Evolutionary conservation across 2,329 filamentous ascomycete genomes (phyloP).

Genomic region (Colletotrichum paranaense): DNA sequence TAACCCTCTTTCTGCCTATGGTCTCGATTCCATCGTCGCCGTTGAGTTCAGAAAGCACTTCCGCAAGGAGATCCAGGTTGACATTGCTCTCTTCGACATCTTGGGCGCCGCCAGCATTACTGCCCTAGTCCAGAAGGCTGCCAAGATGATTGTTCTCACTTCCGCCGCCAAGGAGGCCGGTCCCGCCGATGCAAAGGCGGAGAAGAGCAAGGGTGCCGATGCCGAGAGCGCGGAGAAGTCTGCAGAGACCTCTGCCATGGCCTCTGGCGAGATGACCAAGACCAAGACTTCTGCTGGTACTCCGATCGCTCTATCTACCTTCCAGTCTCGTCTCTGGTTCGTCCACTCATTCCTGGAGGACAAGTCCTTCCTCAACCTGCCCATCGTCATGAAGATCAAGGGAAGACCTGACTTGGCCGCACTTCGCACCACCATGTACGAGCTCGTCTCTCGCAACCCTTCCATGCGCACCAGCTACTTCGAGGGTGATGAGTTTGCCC

Average conservation of each 20-base stretch:
- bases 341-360: slow-evolving; percentile 41
- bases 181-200: slow-evolving; percentile 28
- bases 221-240: slow-evolving; percentile 27
- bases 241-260: slow-evolving; percentile 37
- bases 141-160: slow-evolving; percentile 37
- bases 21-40: slow-evolving; percentile 24
- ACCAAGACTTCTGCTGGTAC: slow-evolving; percentile 25
- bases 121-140: slow-evolving; percentile 38
- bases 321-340: slow-evolving; percentile 42
- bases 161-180: slow-evolving; percentile 32
- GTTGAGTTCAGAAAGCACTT: slow-evolving; percentile 41
- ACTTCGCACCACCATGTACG: slow-evolving; percentile 37
- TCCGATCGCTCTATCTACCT: slow-evolving; percentile 39
- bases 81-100: slow-evolving; percentile 40
- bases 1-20: slow-evolving; percentile 36
- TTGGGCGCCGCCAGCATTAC: slow-evolving; percentile 38
- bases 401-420: slow-evolving; percentile 36
- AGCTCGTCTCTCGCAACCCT: slow-evolving; percentile 39
- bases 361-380: slow-evolving; percentile 40
- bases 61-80: slow-evolving; percentile 34
- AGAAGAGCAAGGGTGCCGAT: slow-evolving; percentile 33
- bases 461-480: slow-evolving; percentile 17
- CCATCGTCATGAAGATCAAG: slow-evolving; percentile 40
- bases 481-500: neutral
- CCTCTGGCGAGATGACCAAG: slow-evolving; percentile 37